Conservation (phyloP, 2,329 filamentous ascomycete genomes). For the Juglanconis oblonga region DNA sequence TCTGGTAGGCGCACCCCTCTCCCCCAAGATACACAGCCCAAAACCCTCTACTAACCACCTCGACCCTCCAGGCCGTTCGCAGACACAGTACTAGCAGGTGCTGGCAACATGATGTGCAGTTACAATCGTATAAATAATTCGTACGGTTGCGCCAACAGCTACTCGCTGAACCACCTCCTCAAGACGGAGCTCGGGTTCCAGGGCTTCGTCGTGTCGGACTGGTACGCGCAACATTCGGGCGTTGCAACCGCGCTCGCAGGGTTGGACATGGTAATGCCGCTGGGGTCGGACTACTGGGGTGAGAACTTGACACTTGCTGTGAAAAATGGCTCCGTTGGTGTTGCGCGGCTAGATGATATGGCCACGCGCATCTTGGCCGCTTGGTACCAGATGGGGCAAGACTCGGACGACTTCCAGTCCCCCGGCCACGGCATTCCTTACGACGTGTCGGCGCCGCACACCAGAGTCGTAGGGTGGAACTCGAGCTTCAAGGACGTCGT, state of each 20-base stretch:
- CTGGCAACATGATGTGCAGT: conserved; percentile 55
- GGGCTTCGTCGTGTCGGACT: conserved; percentile 63
- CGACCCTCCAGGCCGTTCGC: conserved; percentile 22
- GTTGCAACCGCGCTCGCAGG: conserved; percentile 61
- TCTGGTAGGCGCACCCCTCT: conserved; percentile 32
- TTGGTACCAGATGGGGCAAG: conserved; percentile 56
- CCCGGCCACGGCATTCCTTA: conserved; percentile 52
- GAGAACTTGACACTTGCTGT: conserved; percentile 57
- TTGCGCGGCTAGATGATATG: conserved; percentile 58
- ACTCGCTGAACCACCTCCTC: conserved; percentile 61
- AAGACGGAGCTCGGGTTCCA: conserved; percentile 57
- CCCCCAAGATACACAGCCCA: not conserved
- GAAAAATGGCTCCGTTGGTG: conserved; percentile 55
- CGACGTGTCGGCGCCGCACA: conserved; percentile 47
- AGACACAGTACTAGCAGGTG: conserved; percentile 61
- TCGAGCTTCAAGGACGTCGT: conserved; percentile 37
- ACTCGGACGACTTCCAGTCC: conserved; percentile 38
- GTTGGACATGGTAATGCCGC: conserved; percentile 70
- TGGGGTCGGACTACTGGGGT: conserved; percentile 37
- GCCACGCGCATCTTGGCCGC: conserved; percentile 40
- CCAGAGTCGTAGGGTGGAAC: conserved; percentile 53
- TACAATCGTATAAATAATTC: conserved; percentile 70
- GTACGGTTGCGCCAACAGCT: conserved; percentile 66
- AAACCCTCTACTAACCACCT: not conserved
- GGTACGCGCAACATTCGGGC: conserved; percentile 63